Conservation (phyloP, 148 eudicot genomes). For the Rhododendron ovatum region DNA sequence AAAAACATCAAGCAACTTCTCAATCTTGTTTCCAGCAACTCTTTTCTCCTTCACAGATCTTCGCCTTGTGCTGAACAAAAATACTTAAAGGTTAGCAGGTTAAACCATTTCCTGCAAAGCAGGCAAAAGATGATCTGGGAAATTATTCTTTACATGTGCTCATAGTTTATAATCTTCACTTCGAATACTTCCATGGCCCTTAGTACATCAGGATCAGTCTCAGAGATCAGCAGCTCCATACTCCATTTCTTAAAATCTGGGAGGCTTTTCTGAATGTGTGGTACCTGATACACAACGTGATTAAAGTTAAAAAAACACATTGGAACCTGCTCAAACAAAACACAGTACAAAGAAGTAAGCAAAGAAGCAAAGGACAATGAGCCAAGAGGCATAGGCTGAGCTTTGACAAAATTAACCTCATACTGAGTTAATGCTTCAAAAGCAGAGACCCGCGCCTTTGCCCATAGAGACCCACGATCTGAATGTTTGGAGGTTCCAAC, state of each 20-base stretch:
- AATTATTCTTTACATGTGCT: constrained; percentile 58
- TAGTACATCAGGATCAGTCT: constrained; percentile 56
- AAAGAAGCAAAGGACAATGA: background rate
- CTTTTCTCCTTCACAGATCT: constrained; percentile 72
- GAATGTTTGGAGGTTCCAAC: constrained; percentile 44
- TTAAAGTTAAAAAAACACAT: background rate
- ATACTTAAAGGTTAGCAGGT: constrained; percentile 2
- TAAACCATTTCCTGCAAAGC: constrained; percentile 1
- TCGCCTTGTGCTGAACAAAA: constrained; percentile 53
- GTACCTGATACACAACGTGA: constrained; percentile 39
- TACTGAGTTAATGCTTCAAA: constrained; percentile 59
- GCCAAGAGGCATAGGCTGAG: background rate
- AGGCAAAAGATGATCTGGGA: constrained; percentile 11
- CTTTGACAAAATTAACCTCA: constrained; percentile 45
- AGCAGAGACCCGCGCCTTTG: constrained; percentile 64
- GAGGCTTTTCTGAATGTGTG: constrained; percentile 47
- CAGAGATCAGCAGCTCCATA: constrained; percentile 47
- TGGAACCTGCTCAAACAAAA: background rate
- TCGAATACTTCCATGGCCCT: constrained; percentile 57
- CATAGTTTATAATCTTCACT: constrained; percentile 58
- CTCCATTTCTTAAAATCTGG: constrained; percentile 54
- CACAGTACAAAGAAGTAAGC: background rate
- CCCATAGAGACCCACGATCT: constrained; percentile 41
- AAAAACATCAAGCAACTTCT: constrained; percentile 74
- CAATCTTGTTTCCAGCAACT: constrained; percentile 65